Base-by-base conservation (phyloP, 1,284 basidiomycete genomes). In the Ustilago tritici region DNA sequence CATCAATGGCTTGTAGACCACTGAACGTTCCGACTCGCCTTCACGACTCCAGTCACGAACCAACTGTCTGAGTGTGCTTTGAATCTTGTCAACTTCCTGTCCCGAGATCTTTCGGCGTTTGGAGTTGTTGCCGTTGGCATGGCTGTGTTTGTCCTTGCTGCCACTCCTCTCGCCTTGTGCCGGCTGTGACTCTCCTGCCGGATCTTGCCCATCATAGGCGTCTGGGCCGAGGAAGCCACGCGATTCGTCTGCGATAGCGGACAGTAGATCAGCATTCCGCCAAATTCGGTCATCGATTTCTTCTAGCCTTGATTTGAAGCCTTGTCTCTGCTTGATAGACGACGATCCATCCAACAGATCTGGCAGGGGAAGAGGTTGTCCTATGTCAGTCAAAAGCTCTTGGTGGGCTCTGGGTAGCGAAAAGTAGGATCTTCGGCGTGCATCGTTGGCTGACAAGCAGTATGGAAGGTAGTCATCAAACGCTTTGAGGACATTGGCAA, bases 271-370 rank as follows among this genome's bases (percentile, higher is more conserved):
- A 2, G 82, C 78, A 47, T 86, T 86, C 9, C 84, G 73, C 2
- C 84, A 79, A 38, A 86, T 84, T 1, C 84, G 76, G 40, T 86
- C 84, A 61, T 86, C 84, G n/a, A 86, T 78, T 61, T 85, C 84
- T 23, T 79, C 80, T 31, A 86, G 41, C 17, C 80, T 65, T 9
- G 70, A 62, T 40, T 65, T 79, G 63, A 85, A 76, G 4, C 84
- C 52, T 31, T 61, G 60, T 34, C 52, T 8, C 32, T 36, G 53
- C n/a, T 40, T 15, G 2, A 38, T 11, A 15, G 36, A 40, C 5
- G 56, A 11, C 10, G 54, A 19, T 55, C 38, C 47, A 34, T 31
- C 19, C 15, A 63, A 56, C 14, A 79, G 70, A 28, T 68, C 49
- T 3, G 80, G 83, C 32, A 76, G 61, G 0, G 76, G 78, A 4